These are phyloP conservation scores for Plasmodium cynomolgi DNA, from an alignment of 169 alveolate species.

Conservation along the genomic window DNA sequence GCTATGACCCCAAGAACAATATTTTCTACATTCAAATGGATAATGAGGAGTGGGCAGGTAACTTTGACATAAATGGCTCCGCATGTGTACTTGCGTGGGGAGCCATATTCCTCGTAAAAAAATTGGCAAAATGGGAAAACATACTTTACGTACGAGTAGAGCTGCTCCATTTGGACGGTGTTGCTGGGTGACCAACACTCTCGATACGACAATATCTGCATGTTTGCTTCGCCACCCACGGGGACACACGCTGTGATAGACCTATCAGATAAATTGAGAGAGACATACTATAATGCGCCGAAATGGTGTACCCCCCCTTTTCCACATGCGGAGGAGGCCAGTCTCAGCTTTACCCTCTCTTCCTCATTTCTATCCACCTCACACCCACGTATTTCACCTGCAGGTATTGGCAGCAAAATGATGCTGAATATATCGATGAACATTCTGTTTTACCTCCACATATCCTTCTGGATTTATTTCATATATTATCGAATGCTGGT, in stretches of 20 bases:
- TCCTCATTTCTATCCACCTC: neutral
- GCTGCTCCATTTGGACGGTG: neutral
- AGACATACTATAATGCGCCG: neutral
- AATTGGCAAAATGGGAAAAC: neutral
- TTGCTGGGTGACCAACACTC: neutral
- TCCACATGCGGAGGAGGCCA: neutral
- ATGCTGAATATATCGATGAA: constrained; percentile 81
- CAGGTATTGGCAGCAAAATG: constrained; percentile 84
- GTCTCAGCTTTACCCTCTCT: neutral
- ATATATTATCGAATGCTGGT: constrained; percentile 80
- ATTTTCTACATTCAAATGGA: constrained; percentile 83
- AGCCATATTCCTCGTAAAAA: neutral
- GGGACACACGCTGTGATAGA: neutral
- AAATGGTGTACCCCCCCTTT: neutral
- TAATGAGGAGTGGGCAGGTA: constrained; percentile 86
- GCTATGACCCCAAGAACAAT: constrained; percentile 85
- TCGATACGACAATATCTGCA: neutral
- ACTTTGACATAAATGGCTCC: neutral
- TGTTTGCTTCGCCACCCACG: neutral
- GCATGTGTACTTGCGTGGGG: neutral
- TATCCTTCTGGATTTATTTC: constrained; percentile 82
- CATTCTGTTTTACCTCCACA: constrained; percentile 78
- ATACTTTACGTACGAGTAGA: neutral
- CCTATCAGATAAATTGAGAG: neutral
- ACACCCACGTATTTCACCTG: neutral